Conservation (phyloP, 1,284 basidiomycete species). For the Ceratobasidium sp. region DNA sequence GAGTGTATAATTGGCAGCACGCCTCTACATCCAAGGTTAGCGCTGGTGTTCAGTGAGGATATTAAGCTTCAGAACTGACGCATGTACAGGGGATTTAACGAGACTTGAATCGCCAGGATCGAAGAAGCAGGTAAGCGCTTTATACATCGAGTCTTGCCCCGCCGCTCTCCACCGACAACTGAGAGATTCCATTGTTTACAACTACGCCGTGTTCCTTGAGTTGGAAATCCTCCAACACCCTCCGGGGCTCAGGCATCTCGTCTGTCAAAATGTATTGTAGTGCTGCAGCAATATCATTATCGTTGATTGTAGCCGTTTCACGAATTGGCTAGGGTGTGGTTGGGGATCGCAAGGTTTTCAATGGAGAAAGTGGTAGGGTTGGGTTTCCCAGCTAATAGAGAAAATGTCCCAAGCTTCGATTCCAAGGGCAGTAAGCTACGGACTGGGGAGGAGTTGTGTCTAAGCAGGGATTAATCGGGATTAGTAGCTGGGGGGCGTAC, state of each 20-base stretch:
- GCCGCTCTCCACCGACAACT: conserved; percentile 82
- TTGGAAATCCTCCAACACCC: conserved; percentile 76
- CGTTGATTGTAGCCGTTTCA: conserved; percentile 64
- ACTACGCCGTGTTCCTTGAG: conserved; percentile 69
- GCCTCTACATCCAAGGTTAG: no score
- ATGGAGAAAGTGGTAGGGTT: conserved; percentile 93
- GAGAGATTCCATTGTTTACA: conserved; percentile 71
- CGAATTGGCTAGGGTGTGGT: conserved; percentile 59
- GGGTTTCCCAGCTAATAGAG: conserved; percentile 87
- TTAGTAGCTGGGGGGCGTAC: conserved; percentile 4
- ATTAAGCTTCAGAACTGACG: no score
- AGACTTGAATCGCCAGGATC: conserved; percentile 86
- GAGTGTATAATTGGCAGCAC: conserved; percentile 70
- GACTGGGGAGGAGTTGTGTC: conserved; percentile 53
- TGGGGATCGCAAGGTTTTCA: conserved; percentile 72
- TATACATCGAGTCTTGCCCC: conserved; percentile 88
- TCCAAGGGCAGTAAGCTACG: conserved; percentile 80
- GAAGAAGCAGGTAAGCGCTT: conserved; percentile 70
- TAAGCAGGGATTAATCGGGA: neutral
- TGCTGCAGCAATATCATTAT: conserved; percentile 66
- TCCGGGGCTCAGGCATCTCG: conserved; percentile 69
- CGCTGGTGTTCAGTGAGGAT: no score
- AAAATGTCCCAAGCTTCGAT: conserved; percentile 79
- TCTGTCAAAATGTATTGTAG: conserved; percentile 83
- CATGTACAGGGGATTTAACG: conserved; percentile 88